Evolutionary conservation across 192 early-diverging fungal genomes (phyloP), one percentile per base, ranked within the genome.

Genomic region (Coemansia sp.): DNA sequence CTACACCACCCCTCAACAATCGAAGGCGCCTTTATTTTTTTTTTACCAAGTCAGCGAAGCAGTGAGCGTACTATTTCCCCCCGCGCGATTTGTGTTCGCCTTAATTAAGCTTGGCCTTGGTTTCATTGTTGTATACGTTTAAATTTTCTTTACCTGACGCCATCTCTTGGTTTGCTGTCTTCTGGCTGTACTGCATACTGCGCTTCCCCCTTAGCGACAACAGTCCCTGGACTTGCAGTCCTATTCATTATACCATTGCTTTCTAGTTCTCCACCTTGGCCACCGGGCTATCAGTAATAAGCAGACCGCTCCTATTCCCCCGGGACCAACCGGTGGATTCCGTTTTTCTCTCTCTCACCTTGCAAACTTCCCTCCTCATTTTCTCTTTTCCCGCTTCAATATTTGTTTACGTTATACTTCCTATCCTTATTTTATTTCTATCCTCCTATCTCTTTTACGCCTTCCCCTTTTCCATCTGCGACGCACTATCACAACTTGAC

Each of bases 311-410:
- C 57, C 31, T 2, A 24, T 27, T 18, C 57, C 55, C 57, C 31
- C 57, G 31, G 57, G 9, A 33, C 57, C 57, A 60, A 18, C 57
- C 57, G 57, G 57, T 24, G 13, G 65, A 22, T 52, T 66, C 67
- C 47, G 7, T 29, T 41, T 52, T n/a, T 20, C 38, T 36, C 46
- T 16, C 10, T 24, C 16, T 34, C 38, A 40, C 38, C 40, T 52
- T 55, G 27, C 13, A 34, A 40, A 40, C 10, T 27, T 20, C 15
- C 13, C 29, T 34, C 57, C 27, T 60, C 27, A 11, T 29, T 34
- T 33, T 59, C 31, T 31, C 55, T 18, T 31, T 34, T 33, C 15
- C 29, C 40, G 42, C 27, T 42, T 41, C 20, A 27, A 44, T 36
- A 27, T 36, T 36, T 70, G n/a, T 62, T 62, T 47, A 27, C 29